Conservation (phyloP, 139 green algal species). For the Micromonas commoda region DNA sequence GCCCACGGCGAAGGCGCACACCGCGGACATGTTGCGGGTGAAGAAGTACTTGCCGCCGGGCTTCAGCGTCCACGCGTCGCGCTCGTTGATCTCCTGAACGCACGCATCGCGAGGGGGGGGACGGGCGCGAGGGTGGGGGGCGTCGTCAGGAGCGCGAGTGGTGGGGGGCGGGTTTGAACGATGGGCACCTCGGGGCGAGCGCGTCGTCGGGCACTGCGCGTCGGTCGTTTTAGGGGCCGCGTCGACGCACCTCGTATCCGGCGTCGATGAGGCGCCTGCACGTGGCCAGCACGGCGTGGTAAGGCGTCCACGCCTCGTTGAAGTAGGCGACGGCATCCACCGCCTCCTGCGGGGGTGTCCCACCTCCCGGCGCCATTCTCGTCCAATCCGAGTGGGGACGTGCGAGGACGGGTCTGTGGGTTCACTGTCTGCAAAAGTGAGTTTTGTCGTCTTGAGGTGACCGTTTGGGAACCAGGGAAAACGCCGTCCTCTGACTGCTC, state of each 20-base stretch:
- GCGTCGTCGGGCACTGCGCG: not conserved
- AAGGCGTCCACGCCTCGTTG: conserved; percentile 44
- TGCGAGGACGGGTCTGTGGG: no score
- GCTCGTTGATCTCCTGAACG: conserved; percentile 34
- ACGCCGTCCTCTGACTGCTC: no score
- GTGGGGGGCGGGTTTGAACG: not conserved
- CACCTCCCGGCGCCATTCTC: not conserved
- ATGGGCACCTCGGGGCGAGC: no score
- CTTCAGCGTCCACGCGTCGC: conserved; percentile 33
- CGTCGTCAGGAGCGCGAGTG: not conserved
- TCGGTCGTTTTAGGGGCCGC: not conserved
- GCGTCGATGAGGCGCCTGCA: not conserved
- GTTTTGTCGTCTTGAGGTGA: no score
- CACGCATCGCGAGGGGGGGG: conserved; percentile 18
- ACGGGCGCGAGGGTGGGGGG: conserved; percentile 12
- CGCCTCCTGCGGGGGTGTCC: not conserved
- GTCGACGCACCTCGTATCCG: not conserved
- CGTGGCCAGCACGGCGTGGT: conserved; percentile 34
- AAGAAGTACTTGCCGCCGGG: conserved; percentile 81
- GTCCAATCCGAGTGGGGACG: not conserved
- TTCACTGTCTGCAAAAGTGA: no score
- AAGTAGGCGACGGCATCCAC: conserved; percentile 37
- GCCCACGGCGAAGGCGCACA: conserved; percentile 80
- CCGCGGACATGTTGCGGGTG: conserved; percentile 82
- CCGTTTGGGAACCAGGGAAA: no score